Conservation (phyloP, 352 stramenopile species). For the Phytophthora megakarya region DNA sequence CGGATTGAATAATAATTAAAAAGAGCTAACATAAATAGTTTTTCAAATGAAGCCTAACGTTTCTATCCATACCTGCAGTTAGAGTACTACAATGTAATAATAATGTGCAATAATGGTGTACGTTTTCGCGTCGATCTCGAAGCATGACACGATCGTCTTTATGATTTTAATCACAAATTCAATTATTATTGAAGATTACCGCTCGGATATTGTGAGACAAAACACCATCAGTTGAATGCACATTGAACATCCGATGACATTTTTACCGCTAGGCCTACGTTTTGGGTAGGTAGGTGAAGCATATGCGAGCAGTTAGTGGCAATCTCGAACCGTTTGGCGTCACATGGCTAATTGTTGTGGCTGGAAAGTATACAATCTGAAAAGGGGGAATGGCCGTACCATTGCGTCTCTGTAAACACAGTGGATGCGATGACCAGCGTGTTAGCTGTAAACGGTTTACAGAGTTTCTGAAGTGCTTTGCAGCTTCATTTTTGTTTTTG, state of each 20-base stretch:
- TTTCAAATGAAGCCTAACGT: too few relatives aligned
- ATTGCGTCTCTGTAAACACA: constrained; percentile 9
- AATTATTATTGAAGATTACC: too few relatives aligned
- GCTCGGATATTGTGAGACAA: constrained; percentile 9
- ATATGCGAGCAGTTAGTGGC: constrained; percentile 18
- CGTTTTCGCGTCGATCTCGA: too few relatives aligned
- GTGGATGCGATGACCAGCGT: background rate
- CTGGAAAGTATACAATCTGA: constrained; percentile 8
- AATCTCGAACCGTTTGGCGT: background rate
- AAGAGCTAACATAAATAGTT: background rate
- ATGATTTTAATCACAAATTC: too few relatives aligned
- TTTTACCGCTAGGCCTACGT: background rate
- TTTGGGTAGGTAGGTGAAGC: constrained; percentile 6
- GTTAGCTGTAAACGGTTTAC: background rate
- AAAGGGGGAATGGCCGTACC: constrained; percentile 13
- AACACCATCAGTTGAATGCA: background rate
- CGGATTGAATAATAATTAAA: background rate
- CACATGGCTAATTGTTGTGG: constrained; percentile 16
- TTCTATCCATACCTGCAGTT: too few relatives aligned
- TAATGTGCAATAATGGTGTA: too few relatives aligned
- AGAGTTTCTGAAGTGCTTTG: background rate
- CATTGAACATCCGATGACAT: background rate
- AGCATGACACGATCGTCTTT: too few relatives aligned
- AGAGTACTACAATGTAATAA: too few relatives aligned
- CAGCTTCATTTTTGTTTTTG: constrained; percentile 17